These are phyloP conservation scores for Chlamydomonas urium DNA, from an alignment of 139 green algal genomes.

Conservation along the genomic window DNA sequence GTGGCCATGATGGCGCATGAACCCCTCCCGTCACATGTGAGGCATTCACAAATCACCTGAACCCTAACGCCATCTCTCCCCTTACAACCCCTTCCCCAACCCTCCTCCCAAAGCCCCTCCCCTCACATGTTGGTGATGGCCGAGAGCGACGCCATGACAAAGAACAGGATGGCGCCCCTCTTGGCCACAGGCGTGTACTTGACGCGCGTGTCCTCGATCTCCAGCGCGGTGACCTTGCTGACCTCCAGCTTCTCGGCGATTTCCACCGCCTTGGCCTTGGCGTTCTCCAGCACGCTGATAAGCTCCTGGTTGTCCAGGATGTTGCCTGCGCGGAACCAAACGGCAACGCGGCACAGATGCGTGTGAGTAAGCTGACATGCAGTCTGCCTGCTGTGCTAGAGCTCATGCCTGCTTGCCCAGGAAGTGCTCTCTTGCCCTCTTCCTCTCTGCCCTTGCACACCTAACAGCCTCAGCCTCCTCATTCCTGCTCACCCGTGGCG, in stretches of 20 bases:
- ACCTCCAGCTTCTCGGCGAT: constrained; percentile 73
- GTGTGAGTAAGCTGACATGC: too few species aligned
- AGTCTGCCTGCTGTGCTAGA: too few species aligned
- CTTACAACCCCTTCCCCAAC: too few species aligned
- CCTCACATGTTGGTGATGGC: constrained; percentile 73
- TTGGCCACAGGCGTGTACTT: constrained; percentile 68
- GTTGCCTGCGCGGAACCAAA: constrained; percentile 65
- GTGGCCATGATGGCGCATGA: too few species aligned
- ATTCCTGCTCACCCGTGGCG: constrained; percentile 32
- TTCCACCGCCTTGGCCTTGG: constrained; percentile 75
- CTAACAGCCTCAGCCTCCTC: constrained; percentile 6
- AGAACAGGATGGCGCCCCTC: constrained; percentile 79
- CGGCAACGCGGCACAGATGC: too few species aligned
- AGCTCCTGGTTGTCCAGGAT: constrained; percentile 85
- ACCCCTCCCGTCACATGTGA: too few species aligned
- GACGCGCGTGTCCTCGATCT: constrained; percentile 67
- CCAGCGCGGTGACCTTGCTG: constrained; percentile 50
- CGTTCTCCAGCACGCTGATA: constrained; percentile 74
- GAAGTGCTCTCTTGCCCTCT: too few species aligned
- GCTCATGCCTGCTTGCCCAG: too few species aligned
- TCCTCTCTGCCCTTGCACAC: too few species aligned
- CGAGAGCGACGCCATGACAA: constrained; percentile 65
- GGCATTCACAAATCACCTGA: too few species aligned
- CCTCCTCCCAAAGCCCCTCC: too few species aligned
- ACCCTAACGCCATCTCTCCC: too few species aligned